Percentiles rank a stretch among this genome's conserved stretches.
Conservation (phyloP, 1,284 basidiomycete species). For the Agroathelia rolfsii region DNA sequence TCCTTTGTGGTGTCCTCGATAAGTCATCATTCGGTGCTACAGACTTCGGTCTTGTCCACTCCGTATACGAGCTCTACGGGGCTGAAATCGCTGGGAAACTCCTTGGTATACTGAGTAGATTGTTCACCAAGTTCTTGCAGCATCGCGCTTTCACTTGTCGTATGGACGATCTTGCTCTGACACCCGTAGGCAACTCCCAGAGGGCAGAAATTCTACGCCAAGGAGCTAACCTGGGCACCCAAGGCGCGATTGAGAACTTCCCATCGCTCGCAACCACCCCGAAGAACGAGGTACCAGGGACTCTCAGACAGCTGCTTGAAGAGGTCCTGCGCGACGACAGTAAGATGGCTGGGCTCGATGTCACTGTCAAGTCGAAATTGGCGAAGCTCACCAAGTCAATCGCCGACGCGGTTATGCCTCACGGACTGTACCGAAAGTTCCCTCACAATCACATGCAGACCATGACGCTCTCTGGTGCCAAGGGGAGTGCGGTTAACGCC, state of each 20-base stretch:
- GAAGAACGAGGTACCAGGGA: constrained; percentile 39
- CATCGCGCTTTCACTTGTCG: constrained; percentile 97
- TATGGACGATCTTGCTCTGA: constrained; percentile 96
- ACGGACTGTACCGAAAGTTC: constrained; percentile 84
- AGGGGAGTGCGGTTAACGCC: constrained; percentile 96
- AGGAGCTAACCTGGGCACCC: constrained; percentile 69
- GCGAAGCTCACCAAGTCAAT: constrained; percentile 85
- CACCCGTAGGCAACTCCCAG: constrained; percentile 67
- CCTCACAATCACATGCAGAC: constrained; percentile 99
- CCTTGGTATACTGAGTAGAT: constrained; percentile 84
- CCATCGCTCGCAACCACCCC: constrained; percentile 51
- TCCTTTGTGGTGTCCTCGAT: constrained; percentile 89
- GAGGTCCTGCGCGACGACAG: constrained; percentile 95
- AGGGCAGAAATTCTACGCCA: constrained; percentile 64
- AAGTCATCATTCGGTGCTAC: constrained; percentile 97
- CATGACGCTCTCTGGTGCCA: constrained; percentile 98
- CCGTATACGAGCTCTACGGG: constrained; percentile 98
- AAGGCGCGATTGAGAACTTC: constrained; percentile 86
- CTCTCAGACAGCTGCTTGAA: constrained; percentile 62
- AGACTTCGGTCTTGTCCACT: constrained; percentile 94
- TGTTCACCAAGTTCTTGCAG: constrained; percentile 96
- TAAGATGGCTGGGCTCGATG: constrained; percentile 94
- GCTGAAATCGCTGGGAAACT: constrained; percentile 84
- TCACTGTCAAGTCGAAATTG: constrained; percentile 82
- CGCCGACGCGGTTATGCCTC: constrained; percentile 85